Evolutionary conservation across 768 basidiomycete species (phyloP).

Genomic region (Butyriboletus loyo): DNA sequence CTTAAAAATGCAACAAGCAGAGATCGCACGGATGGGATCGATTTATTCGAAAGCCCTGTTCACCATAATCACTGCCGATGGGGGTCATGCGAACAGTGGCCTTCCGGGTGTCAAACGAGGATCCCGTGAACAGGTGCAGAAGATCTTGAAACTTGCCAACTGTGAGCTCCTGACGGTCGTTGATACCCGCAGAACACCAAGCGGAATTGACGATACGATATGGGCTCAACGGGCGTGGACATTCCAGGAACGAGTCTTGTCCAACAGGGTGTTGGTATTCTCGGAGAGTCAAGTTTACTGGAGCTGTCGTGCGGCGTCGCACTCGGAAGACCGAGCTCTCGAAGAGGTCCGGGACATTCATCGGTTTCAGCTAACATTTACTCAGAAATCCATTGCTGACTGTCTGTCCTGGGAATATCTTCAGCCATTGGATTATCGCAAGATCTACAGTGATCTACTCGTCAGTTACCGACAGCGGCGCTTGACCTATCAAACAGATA

Average conservation of each 20-base stretch:
- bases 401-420: background rate
- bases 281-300: conserved; percentile 17
- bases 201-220: background rate
- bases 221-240: conserved; percentile 18
- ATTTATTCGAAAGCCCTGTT: conserved; percentile 16
- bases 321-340: conserved; percentile 13
- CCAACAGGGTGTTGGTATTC: conserved; percentile 16
- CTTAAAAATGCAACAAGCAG: conserved; percentile 9
- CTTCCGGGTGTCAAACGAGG: conserved; percentile 4
- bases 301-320: conserved; percentile 4
- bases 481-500: conserved; percentile 9
- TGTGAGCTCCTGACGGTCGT: no score
- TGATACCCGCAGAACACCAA: background rate
- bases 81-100: conserved; percentile 7
- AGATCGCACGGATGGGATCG: conserved; percentile 18
- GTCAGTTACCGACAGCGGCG: conserved; percentile 6
- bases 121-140: conserved; percentile 5
- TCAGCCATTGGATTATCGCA: background rate
- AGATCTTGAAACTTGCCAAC: background rate
- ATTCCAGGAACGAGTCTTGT: conserved; percentile 16
- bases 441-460: background rate
- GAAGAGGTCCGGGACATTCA: background rate
- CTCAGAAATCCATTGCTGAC: background rate
- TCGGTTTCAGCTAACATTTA: background rate
- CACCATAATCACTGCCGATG: conserved; percentile 18